Conservation (phyloP, 1,139 yeast species). For the Pichia sp. region DNA sequence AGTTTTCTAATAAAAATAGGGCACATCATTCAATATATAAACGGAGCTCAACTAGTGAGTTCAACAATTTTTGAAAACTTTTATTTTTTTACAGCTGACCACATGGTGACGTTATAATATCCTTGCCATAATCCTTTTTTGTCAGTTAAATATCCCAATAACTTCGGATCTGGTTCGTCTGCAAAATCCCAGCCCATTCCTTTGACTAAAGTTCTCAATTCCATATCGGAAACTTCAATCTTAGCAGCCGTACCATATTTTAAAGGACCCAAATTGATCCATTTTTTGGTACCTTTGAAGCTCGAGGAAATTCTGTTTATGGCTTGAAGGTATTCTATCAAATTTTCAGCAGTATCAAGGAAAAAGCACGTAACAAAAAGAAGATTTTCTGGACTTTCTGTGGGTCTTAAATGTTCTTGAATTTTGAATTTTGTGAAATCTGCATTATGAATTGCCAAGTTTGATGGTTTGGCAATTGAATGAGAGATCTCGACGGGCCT, state of each 20-base stretch:
- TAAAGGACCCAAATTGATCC: conserved; percentile 86
- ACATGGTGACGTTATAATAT: conserved; percentile 59
- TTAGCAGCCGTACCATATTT: conserved; percentile 86
- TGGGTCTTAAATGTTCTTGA: conserved; percentile 21
- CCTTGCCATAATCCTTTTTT: conserved; percentile 70
- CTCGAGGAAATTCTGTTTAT: conserved; percentile 43
- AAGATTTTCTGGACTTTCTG: conserved; percentile 39
- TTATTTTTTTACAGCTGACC: conserved; percentile 32
- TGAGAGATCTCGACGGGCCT: conserved; percentile 42
- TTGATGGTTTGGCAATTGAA: conserved; percentile 38
- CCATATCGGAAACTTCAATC: conserved; percentile 67
- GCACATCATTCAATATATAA: too few relatives aligned
- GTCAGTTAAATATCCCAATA: conserved; percentile 60
- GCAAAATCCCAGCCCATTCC: conserved; percentile 63
- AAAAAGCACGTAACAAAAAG: conserved; percentile 71
- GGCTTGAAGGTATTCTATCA: conserved; percentile 64
- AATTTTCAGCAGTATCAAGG: conserved; percentile 82
- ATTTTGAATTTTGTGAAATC: conserved; percentile 58
- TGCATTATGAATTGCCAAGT: conserved; percentile 50
- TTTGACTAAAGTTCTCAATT: conserved; percentile 47
- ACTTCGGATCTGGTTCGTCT: conserved; percentile 33
- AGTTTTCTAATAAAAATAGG: not conserved
- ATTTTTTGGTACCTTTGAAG: conserved; percentile 37
- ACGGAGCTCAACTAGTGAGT: too few relatives aligned
- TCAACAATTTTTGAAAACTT: too few relatives aligned